These are phyloP conservation scores for Plasmopara muralis DNA, from an alignment of 352 stramenopile genomes.

Conservation along the genomic window DNA sequence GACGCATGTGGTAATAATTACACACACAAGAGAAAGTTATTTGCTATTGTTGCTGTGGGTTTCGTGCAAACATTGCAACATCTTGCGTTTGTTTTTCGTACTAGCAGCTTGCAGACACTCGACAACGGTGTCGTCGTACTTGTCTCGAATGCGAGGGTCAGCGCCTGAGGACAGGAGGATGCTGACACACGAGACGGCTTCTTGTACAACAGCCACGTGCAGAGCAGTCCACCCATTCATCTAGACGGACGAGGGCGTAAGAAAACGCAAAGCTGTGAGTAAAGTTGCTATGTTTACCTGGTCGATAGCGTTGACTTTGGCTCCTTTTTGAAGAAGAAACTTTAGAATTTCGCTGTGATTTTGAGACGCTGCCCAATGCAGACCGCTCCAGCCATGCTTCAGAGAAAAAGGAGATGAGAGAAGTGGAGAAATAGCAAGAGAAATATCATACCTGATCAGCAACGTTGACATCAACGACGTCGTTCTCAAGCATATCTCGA, in stretches of 20 bases:
- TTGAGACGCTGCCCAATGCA: slow-evolving; percentile 75
- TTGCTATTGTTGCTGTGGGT: slow-evolving; percentile 5
- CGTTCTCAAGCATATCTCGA: slow-evolving; percentile 42
- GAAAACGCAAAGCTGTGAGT: too few species aligned
- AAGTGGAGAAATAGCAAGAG: slow-evolving; percentile 1
- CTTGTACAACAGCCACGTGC: slow-evolving; percentile 55
- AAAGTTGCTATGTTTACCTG: slow-evolving; percentile 22
- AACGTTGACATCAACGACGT: slow-evolving; percentile 37
- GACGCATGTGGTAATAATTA: slow-evolving; percentile 18
- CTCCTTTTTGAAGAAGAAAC: slow-evolving; percentile 35
- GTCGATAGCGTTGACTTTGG: slow-evolving; percentile 50
- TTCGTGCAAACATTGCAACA: slow-evolving; percentile 40
- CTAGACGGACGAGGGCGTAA: slow-evolving; percentile 7
- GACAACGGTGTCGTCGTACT: slow-evolving; percentile 45
- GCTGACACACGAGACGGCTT: slow-evolving; percentile 35
- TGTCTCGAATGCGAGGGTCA: slow-evolving; percentile 30
- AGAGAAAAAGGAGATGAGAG: slow-evolving; percentile 2
- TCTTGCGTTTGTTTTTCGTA: slow-evolving; percentile 35
- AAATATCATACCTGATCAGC: slow-evolving; percentile 46
- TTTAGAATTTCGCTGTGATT: slow-evolving; percentile 45
- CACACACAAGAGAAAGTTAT: slow-evolving; percentile 11
- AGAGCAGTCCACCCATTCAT: slow-evolving; percentile 66
- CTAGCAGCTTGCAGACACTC: slow-evolving; percentile 33
- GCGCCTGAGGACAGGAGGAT: slow-evolving; percentile 43
- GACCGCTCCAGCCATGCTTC: slow-evolving; percentile 68